Base-by-base conservation (phyloP, 2,329 filamentous ascomycete species). In the Hortaea werneckii region DNA sequence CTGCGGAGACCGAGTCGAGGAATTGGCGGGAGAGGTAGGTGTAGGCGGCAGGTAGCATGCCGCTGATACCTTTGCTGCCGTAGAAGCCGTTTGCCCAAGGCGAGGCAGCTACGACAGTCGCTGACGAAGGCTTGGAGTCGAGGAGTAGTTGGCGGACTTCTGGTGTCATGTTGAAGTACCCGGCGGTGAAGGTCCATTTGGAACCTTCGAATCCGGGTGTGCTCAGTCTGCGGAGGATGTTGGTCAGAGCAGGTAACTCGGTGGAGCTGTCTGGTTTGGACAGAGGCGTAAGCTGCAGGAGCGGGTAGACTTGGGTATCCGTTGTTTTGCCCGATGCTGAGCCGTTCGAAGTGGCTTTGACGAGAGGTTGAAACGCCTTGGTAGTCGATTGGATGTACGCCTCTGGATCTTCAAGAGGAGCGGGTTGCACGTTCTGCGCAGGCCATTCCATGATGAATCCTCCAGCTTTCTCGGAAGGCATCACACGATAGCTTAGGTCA, bases 31-130 rank as follows among this genome's bases (percentile, higher is more conserved):
- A 85, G 0, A 98, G 81, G 11, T 94, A 79, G 0, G 89, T 94
- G 66, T 98, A 98, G 1, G 90, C 92, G 43, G 85, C 84, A 0
- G 92, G 92, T 0, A 98, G 72, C 69, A 96, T 83, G 3, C 89
- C 89, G 1, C 87, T 94, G 0, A 96, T 78, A 28, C 92, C 92
- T 29, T 81, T 80, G 5, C 87, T 94, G 43, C 83, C 79, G 68
- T 87, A 98, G 66, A 98, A 98, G 5, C 92, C 92, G 65, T 98
- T 98, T 0, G 92, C 92, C 66, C 87, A 82, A 0, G 90, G 92
- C 0, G 87, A 88, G 1, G 92, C 92, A 0, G 92, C 95, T 45
- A 98, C 83, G 20, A 98, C 85, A 0, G 84, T 89, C 50, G 87
- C 92, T 37, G 73, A 74, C 1, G 69, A 66, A 0, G 82, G 84